These are phyloP conservation scores for Panicum virgatum DNA, from an alignment of 202 grass and related monocot species.

Conservation along the genomic window DNA sequence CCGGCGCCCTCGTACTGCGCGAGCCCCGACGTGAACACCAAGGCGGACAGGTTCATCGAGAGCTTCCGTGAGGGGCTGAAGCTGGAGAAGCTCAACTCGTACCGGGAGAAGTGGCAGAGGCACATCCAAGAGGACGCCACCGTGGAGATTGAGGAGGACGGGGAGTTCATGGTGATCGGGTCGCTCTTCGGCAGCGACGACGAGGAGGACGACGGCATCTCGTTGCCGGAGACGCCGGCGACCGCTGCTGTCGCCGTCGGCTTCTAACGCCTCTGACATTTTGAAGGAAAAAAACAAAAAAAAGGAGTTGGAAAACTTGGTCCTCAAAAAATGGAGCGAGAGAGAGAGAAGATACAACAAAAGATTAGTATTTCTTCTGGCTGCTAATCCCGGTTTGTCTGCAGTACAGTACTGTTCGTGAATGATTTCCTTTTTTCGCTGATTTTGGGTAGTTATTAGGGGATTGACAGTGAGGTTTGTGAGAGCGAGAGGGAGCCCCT, in stretches of 20 bases:
- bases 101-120: constrained; percentile 59
- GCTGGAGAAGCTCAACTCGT: constrained; percentile 91
- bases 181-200: constrained; percentile 59
- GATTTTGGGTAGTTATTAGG: constrained; percentile 25
- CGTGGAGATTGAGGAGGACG: constrained; percentile 41
- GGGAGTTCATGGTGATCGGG: constrained; percentile 65
- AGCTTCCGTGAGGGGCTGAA: constrained; percentile 73
- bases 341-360: neutral
- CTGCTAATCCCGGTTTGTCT: constrained; percentile 5
- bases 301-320: neutral
- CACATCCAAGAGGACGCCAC: constrained; percentile 37
- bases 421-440: neutral
- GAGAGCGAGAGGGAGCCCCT: constrained; percentile 20
- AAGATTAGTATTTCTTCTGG: neutral
- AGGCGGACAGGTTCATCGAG: constrained; percentile 88
- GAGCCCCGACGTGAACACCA: constrained; percentile 94
- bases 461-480: constrained; percentile 36
- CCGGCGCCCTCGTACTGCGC: constrained; percentile 58
- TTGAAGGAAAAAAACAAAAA: neutral
- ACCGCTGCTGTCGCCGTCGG: constrained; percentile 34
- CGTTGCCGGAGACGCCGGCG: constrained; percentile 44
- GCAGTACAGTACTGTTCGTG: neutral
- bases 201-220: constrained; percentile 44
- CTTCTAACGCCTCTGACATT: constrained; percentile 37
- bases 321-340: neutral